Percentiles rank a stretch among this genome's conserved stretches.
Conservation (phyloP, 164 flowering plant genomes). For the Stephania yunnanensis region DNA sequence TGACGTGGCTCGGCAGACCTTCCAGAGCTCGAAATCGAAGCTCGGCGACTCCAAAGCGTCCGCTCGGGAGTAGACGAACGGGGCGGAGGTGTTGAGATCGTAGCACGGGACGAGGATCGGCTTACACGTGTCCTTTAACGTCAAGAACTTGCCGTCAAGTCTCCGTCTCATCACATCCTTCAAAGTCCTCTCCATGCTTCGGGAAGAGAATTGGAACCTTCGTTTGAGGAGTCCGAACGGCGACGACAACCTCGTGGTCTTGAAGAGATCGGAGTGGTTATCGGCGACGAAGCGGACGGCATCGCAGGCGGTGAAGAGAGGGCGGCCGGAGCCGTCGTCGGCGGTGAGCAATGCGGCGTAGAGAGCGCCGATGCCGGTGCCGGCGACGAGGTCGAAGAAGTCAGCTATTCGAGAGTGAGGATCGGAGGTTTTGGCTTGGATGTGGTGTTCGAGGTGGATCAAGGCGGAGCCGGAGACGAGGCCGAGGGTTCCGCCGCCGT, state of each 20-base stretch:
- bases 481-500: slow-evolving; percentile 36
- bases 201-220: slow-evolving; percentile 12
- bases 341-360: slow-evolving; percentile 42
- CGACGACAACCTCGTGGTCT: neutral
- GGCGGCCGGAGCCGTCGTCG: slow-evolving; percentile 33
- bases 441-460: slow-evolving; percentile 32
- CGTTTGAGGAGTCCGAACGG: slow-evolving; percentile 21
- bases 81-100: slow-evolving; percentile 41
- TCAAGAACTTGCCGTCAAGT: slow-evolving; percentile 29
- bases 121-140: slow-evolving; percentile 41
- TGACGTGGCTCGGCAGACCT: slow-evolving; percentile 43
- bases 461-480: slow-evolving; percentile 31
- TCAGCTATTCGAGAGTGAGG: slow-evolving; percentile 34
- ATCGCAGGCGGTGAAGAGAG: slow-evolving; percentile 32
- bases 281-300: slow-evolving; percentile 28
- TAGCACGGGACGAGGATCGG: slow-evolving; percentile 48
- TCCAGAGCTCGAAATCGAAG: slow-evolving; percentile 46
- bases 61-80: slow-evolving; percentile 52
- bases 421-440: slow-evolving; percentile 31
- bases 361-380: slow-evolving; percentile 48
- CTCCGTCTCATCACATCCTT: slow-evolving; percentile 17
- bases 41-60: slow-evolving; percentile 43
- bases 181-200: slow-evolving; percentile 24
- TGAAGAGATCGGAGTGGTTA: slow-evolving; percentile 18
- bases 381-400: slow-evolving; percentile 46